These are phyloP conservation scores for Solanum phureja DNA, from an alignment of 257 asterid species.

Conservation along the genomic window DNA sequence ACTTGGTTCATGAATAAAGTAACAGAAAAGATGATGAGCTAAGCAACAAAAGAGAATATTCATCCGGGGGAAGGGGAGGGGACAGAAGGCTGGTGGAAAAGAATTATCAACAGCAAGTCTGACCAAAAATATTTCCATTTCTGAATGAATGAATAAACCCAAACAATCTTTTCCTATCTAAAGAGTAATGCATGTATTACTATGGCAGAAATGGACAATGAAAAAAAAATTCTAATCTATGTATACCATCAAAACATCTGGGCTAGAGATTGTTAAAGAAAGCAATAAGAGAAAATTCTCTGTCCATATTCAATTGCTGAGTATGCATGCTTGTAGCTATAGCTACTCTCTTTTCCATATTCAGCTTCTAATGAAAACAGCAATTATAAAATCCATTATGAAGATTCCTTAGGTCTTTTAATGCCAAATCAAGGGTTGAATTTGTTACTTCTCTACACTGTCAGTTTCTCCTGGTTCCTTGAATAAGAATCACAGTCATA, in stretches of 20 bases:
- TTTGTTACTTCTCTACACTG: background rate
- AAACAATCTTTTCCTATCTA: background rate
- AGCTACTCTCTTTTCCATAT: background rate
- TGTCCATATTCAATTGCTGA: background rate
- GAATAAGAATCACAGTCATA: background rate
- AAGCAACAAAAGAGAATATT: background rate
- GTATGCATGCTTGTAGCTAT: background rate
- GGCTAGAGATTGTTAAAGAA: background rate
- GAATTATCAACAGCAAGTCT: background rate
- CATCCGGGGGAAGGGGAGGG: background rate
- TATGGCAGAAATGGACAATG: no score
- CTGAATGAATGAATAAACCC: background rate
- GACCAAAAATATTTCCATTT: background rate
- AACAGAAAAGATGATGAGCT: background rate
- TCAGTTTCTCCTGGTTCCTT: background rate
- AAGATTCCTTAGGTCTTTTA: background rate
- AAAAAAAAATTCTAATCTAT: background rate
- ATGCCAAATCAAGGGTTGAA: background rate
- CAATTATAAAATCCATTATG: background rate
- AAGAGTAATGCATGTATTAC: background rate
- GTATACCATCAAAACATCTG: background rate
- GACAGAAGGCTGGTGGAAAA: background rate
- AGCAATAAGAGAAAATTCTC: background rate
- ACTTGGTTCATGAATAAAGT: background rate
- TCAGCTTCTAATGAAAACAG: background rate